phyloP scores from a whole-genome alignment of 2,329 filamentous ascomycete genomes.

The Fusarium sp. region DNA sequence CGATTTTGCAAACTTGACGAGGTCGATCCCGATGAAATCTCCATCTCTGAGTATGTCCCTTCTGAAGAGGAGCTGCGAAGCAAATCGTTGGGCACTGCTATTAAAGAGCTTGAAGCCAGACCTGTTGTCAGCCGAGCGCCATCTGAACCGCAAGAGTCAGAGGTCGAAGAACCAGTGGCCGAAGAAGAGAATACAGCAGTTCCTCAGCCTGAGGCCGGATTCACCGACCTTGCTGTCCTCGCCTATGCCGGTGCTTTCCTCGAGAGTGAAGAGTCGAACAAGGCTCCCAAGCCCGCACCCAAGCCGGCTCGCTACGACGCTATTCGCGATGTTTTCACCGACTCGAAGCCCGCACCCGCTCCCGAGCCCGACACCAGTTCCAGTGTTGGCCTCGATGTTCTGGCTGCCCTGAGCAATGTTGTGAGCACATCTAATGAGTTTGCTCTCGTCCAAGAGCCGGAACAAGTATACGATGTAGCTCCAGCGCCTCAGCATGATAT shows the following conservation, averaged over 20 bases:
- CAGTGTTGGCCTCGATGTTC: slow-evolving; percentile 46
- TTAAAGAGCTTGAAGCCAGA: slow-evolving; percentile 48
- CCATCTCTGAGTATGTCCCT: slow-evolving; percentile 48
- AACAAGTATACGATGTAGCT: slow-evolving; percentile 1
- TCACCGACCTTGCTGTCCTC: slow-evolving; percentile 47
- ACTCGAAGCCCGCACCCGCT: slow-evolving; percentile 48
- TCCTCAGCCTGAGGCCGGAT: slow-evolving; percentile 40
- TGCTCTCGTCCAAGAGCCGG: slow-evolving; percentile 5
- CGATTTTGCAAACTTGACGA: slow-evolving; percentile 53
- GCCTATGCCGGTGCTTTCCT: slow-evolving; percentile 48
- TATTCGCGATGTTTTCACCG: slow-evolving; percentile 56
- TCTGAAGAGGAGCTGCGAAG: slow-evolving; percentile 49
- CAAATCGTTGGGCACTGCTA: slow-evolving; percentile 51
- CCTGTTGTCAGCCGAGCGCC: slow-evolving; percentile 43
- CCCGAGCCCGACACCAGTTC: slow-evolving; percentile 41
- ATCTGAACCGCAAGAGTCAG: slow-evolving; percentile 44
- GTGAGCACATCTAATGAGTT: slow-evolving; percentile 43
- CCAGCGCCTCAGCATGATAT: slow-evolving; percentile 1
- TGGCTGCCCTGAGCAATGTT: slow-evolving; percentile 51
- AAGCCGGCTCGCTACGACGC: slow-evolving; percentile 52
- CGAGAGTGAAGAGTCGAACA: slow-evolving; percentile 44
- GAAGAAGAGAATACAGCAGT: slow-evolving; percentile 37
- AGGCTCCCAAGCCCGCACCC: slow-evolving; percentile 41
- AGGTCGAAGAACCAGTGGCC: slow-evolving; percentile 38
- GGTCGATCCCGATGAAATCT: slow-evolving; percentile 49